Conservation (phyloP, 805 yeast genomes). For the Candida insectorum region DNA sequence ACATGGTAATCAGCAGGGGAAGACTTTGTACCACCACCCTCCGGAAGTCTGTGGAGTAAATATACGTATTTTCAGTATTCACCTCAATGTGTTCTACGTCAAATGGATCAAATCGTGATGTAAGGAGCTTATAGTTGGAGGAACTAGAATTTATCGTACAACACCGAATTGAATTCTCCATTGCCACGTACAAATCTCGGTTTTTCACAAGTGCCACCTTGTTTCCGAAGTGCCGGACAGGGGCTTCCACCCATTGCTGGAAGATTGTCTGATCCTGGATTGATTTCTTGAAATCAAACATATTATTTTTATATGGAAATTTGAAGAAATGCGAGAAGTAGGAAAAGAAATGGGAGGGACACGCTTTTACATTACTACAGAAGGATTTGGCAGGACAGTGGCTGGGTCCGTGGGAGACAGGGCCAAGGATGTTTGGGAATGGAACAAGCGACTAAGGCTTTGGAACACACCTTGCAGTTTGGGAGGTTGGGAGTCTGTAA, state of each 20-base stretch:
- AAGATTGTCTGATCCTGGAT: conserved; percentile 10
- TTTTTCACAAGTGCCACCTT: conserved; percentile 13
- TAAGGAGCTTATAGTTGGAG: conserved; percentile 17
- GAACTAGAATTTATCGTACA: conserved; percentile 19
- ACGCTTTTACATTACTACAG: no score
- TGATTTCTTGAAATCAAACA: conserved; percentile 4
- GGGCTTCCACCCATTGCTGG: conserved; percentile 3
- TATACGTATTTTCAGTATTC: conserved; percentile 38
- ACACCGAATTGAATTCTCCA: conserved; percentile 28
- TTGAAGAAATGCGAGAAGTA: no score
- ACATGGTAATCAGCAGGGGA: conserved; percentile 2
- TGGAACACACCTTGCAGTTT: no score
- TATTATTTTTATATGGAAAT: no score
- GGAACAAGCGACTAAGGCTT: no score
- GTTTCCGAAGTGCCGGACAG: conserved; percentile 3
- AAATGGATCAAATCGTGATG: conserved; percentile 11
- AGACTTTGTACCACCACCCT: conserved; percentile 8
- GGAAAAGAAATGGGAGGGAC: no score
- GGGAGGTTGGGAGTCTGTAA: no score
- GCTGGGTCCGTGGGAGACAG: no score
- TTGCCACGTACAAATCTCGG: conserved; percentile 28
- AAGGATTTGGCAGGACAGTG: no score
- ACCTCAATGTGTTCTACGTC: conserved; percentile 30
- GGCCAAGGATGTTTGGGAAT: no score
- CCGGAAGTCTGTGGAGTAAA: conserved; percentile 22